These are phyloP conservation scores for Metschnikowia aberdeeniae DNA, from an alignment of 805 yeast genomes.

Conservation along the genomic window DNA sequence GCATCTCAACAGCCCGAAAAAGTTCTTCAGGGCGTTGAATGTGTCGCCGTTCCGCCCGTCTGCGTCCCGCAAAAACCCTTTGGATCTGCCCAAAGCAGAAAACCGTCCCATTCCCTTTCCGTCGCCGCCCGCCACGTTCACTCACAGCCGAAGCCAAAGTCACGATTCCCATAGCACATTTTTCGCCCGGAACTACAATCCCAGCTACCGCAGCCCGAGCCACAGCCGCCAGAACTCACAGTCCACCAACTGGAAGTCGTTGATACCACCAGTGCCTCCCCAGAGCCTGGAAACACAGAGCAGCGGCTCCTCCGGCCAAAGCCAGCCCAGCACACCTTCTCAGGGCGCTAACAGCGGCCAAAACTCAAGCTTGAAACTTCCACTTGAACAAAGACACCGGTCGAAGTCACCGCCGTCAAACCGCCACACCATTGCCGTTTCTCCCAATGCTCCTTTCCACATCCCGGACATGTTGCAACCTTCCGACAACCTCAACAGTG, in stretches of 20 bases:
- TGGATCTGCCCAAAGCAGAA: not conserved
- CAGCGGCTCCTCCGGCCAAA: not conserved
- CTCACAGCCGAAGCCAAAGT: conserved; percentile 16
- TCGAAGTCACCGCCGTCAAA: conserved; percentile 5
- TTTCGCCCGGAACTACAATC: not conserved
- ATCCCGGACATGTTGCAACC: conserved; percentile 18
- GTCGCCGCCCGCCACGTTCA: conserved; percentile 4
- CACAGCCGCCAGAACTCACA: conserved; percentile 8
- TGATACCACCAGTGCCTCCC: conserved; percentile 33
- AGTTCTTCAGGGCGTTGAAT: conserved; percentile 15
- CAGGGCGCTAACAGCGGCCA: not conserved
- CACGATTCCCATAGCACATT: conserved; percentile 9
- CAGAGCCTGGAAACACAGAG: not conserved
- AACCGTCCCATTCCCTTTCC: not conserved
- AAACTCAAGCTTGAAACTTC: not conserved
- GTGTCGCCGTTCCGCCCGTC: conserved; percentile 16
- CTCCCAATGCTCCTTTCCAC: conserved; percentile 8
- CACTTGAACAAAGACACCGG: not conserved
- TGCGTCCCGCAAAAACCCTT: not conserved
- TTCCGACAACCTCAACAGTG: conserved; percentile 7
- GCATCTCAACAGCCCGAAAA: conserved; percentile 16
- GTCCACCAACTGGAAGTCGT: conserved; percentile 26
- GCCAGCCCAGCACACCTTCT: not conserved
- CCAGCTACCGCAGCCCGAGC: conserved; percentile 1
- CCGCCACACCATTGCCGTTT: conserved; percentile 18